A percentile compares a stretch with the other conserved stretches of the same genome.
Evolutionary conservation across 352 stramenopile genomes (phyloP).

Genomic region (Phytopythium cucurbitacearum): DNA sequence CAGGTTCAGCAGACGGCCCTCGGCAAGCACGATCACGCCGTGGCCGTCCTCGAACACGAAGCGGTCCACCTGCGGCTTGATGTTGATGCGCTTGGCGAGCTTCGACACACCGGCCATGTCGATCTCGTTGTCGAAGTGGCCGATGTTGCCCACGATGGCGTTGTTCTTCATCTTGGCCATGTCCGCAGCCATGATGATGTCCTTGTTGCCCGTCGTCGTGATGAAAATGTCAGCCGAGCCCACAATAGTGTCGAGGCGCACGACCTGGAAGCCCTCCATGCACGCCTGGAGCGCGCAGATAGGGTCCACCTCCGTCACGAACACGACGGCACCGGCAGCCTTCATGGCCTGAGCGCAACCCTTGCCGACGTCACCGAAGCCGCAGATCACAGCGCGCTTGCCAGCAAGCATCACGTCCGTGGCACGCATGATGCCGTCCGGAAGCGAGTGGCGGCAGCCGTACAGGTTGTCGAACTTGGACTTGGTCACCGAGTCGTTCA

Average conservation of each 20-base stretch:
- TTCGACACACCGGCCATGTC: conserved; percentile 95
- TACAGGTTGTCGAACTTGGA: conserved; percentile 99
- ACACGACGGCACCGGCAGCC: conserved; percentile 94
- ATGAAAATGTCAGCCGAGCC: conserved; percentile 96
- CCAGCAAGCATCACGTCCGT: conserved; percentile 99
- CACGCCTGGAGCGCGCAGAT: conserved; percentile 98
- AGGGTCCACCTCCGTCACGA: conserved; percentile 98
- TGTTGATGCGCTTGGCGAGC: conserved; percentile 93
- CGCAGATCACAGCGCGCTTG: conserved; percentile 97
- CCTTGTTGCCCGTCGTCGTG: conserved; percentile 99
- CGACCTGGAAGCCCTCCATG: conserved; percentile 98
- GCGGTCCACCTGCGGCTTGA: conserved; percentile 99
- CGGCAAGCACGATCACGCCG: conserved; percentile 96
- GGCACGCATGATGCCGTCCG: conserved; percentile 98
- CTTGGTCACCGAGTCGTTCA: conserved; percentile 99
- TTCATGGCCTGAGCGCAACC: conserved; percentile 97
- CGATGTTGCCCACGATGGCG: conserved; percentile 99
- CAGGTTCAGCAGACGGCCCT: conserved; percentile 97
- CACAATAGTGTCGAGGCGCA: conserved; percentile 91
- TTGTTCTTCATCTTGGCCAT: conserved; percentile 99
- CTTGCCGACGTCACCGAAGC: conserved; percentile 98
- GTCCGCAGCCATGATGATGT: conserved; percentile 95
- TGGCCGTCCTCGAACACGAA: conserved; percentile 97
- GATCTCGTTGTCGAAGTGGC: conserved; percentile 99
- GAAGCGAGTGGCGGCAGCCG: conserved; percentile 98